phyloP scores from a whole-genome alignment of 768 basidiomycete genomes.

The Gelatoporia subvermispora region DNA sequence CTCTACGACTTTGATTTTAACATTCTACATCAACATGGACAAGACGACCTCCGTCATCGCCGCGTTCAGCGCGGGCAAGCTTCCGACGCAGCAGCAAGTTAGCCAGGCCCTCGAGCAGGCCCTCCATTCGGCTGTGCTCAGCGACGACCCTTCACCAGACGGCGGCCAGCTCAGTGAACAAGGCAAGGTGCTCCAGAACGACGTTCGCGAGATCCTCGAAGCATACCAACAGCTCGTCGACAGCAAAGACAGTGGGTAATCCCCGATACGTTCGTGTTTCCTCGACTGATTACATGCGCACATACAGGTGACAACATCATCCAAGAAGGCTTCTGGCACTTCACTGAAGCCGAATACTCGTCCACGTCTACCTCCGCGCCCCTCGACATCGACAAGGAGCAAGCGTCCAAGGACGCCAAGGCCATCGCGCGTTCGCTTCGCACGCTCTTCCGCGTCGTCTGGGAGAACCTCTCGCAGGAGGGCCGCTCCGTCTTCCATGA shows the following conservation, averaged over 20 bases:
- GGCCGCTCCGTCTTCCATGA: conserved; percentile 52
- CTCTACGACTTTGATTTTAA: too few relatives aligned
- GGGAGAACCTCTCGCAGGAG: conserved; percentile 49
- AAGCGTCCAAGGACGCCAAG: conserved; percentile 45
- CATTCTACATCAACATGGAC: conserved; percentile 42
- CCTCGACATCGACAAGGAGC: conserved; percentile 32
- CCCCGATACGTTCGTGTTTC: neutral
- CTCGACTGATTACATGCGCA: neutral
- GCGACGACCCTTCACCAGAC: conserved; percentile 34
- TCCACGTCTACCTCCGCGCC: conserved; percentile 30
- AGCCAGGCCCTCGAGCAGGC: conserved; percentile 50
- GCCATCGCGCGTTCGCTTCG: conserved; percentile 47
- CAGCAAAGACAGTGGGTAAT: conserved; percentile 50
- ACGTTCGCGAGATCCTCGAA: conserved; percentile 47
- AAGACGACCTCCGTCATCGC: conserved; percentile 57
- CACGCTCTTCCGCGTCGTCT: conserved; percentile 47
- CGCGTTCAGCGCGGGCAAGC: conserved; percentile 66
- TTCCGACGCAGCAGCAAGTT: conserved; percentile 58
- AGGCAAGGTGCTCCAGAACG: conserved; percentile 46
- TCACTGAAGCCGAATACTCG: conserved; percentile 49
- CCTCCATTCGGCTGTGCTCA: conserved; percentile 43
- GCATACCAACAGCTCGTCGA: conserved; percentile 51
- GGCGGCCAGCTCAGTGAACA: conserved; percentile 47
- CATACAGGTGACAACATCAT: conserved; percentile 54
- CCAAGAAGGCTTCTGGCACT: conserved; percentile 63